Evolutionary conservation across 2,329 filamentous ascomycete genomes (phyloP).

Genomic region (Alternaria sp.): DNA sequence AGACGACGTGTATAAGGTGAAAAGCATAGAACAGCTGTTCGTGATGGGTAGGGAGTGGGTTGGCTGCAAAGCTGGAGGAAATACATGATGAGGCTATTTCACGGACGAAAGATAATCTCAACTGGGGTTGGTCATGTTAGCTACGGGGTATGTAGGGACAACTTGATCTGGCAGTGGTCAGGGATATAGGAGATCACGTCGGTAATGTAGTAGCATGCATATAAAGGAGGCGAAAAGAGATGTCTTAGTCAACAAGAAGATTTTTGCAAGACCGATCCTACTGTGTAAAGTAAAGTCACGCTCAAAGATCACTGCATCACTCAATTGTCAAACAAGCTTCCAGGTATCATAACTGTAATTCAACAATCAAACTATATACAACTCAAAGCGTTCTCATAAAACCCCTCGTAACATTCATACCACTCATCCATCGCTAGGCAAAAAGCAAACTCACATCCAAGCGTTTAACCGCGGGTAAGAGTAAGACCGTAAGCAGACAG

Average conservation of each 20-base stretch:
- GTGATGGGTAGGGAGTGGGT: not conserved
- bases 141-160: not conserved
- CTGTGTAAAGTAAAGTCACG: not conserved
- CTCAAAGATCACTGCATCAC: not conserved
- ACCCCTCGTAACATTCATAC: not conserved
- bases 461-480: slow-evolving; percentile 26
- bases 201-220: not conserved
- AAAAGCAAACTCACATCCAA: not conserved
- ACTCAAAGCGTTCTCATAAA: not conserved
- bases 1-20: not conserved
- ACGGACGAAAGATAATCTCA: not conserved
- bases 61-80: not conserved
- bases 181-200: fast-evolving
- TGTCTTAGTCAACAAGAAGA: not conserved
- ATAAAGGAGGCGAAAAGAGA: not conserved
- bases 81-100: not conserved
- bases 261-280: not conserved
- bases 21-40: not conserved
- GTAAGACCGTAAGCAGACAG: slow-evolving; percentile 48
- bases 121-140: fast-evolving
- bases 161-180: not conserved
- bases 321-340: not conserved
- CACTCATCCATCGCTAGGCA: not conserved
- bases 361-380: not conserved
- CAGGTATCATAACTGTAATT: not conserved